Evolutionary conservation across 148 eudicot species (phyloP).

Genomic region (Camellia japonica): DNA sequence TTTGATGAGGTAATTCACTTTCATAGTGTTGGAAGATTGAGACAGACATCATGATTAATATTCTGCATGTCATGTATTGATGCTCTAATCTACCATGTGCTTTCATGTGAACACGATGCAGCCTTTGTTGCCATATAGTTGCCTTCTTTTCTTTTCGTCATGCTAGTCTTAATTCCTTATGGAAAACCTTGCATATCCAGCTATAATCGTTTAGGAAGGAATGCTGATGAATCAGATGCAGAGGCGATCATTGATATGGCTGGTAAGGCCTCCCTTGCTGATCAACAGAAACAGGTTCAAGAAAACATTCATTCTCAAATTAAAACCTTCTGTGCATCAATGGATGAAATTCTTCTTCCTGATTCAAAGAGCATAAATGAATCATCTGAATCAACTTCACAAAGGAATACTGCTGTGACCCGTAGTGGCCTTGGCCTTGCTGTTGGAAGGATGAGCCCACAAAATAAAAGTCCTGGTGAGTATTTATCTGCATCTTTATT

Average conservation of each 20-base stretch:
- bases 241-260: slow-evolving; percentile 92
- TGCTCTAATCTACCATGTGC: not conserved
- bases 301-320: slow-evolving; percentile 79
- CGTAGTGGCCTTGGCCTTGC: slow-evolving; percentile 87
- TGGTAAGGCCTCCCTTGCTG: slow-evolving; percentile 63
- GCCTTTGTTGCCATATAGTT: not conserved
- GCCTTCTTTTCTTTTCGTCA: not conserved
- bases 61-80: not conserved
- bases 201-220: slow-evolving; percentile 76
- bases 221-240: slow-evolving; percentile 76
- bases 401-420: slow-evolving; percentile 27
- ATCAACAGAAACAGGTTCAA: slow-evolving; percentile 84
- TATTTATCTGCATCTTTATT: not conserved
- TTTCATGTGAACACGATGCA: not conserved
- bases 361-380: slow-evolving; percentile 30
- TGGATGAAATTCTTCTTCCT: slow-evolving; percentile 82
- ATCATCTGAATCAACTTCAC: slow-evolving; percentile 27
- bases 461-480: slow-evolving; percentile 51
- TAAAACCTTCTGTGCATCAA: slow-evolving; percentile 47
- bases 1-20: not conserved
- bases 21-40: not conserved
- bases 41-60: not conserved
- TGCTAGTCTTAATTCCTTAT: slow-evolving; percentile 13
- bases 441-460: slow-evolving; percentile 51
- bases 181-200: slow-evolving; percentile 35